Conservation (phyloP, 2,329 filamentous ascomycete species). For the Colletotrichum camelliae region DNA sequence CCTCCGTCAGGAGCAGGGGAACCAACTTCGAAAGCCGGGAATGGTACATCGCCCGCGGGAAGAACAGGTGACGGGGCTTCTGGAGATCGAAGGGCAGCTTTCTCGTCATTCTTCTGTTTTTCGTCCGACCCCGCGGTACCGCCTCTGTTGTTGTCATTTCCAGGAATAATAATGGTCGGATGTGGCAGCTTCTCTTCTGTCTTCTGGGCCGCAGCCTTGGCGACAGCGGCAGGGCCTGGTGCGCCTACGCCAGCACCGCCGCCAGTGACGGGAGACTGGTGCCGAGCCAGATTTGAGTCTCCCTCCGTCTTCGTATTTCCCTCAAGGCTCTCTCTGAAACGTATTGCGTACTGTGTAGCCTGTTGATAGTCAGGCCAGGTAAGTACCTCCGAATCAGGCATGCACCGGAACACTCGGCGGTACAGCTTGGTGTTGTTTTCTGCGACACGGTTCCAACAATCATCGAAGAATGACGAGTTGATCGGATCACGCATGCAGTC, state of each 20-base stretch:
- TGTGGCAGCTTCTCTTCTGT: conserved; percentile 31
- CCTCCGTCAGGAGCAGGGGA: conserved; percentile 27
- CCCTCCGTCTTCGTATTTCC: conserved; percentile 60
- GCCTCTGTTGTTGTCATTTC: conserved; percentile 35
- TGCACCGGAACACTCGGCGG: conserved; percentile 91
- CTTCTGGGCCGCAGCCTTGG: conserved; percentile 42
- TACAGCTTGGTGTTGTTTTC: conserved; percentile 96
- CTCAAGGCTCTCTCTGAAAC: conserved; percentile 74
- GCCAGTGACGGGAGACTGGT: conserved; percentile 32
- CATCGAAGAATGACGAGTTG: conserved; percentile 80
- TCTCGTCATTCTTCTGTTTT: conserved; percentile 24
- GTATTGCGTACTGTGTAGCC: conserved; percentile 76
- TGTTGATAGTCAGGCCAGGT: conserved; percentile 95
- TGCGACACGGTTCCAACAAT: conserved; percentile 86
- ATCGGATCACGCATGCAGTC: conserved; percentile 96
- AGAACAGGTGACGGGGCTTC: conserved; percentile 49
- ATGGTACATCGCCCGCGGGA: conserved; percentile 47
- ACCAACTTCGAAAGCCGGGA: conserved; percentile 51
- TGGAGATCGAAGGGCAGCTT: conserved; percentile 28
- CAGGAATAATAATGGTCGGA: conserved; percentile 35
- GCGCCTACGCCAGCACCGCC: conserved; percentile 47
- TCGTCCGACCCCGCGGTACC: conserved; percentile 23
- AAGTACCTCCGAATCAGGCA: conserved; percentile 93
- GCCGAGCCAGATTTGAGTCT: conserved; percentile 45
- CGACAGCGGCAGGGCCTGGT: conserved; percentile 44